Conservation (phyloP, 2,329 filamentous ascomycete genomes). For the Penicillium nordicum region DNA sequence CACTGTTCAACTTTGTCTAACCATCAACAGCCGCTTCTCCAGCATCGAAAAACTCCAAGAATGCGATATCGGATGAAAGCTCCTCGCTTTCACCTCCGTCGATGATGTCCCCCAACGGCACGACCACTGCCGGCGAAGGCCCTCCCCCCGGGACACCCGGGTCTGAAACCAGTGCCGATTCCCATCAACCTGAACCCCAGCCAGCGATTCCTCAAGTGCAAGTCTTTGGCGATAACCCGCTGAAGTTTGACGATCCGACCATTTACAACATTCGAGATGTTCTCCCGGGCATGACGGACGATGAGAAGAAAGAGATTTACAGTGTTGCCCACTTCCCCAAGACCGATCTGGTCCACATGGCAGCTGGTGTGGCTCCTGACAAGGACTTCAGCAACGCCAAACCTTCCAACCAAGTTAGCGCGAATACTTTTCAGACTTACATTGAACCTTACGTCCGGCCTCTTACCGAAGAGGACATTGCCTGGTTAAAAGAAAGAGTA, state of each 20-base stretch:
- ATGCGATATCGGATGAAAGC: slow-evolving; percentile 35
- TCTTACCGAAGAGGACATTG: slow-evolving; percentile 88
- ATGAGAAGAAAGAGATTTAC: slow-evolving; percentile 84
- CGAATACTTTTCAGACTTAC: slow-evolving; percentile 87
- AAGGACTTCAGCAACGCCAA: slow-evolving; percentile 95
- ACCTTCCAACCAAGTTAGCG: slow-evolving; percentile 88
- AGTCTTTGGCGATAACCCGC: slow-evolving; percentile 88
- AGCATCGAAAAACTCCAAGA: slow-evolving; percentile 39
- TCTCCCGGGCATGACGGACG: slow-evolving; percentile 70
- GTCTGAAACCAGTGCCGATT: slow-evolving; percentile 57
- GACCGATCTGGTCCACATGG: slow-evolving; percentile 76
- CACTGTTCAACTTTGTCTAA: slow-evolving; percentile 13
- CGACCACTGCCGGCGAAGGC: slow-evolving; percentile 54
- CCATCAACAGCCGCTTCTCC: slow-evolving; percentile 32
- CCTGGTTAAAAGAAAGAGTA: slow-evolving; percentile 79
- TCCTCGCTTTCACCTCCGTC: slow-evolving; percentile 42
- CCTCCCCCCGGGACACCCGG: slow-evolving; percentile 60
- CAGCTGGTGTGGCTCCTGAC: slow-evolving; percentile 84
- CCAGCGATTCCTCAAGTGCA: slow-evolving; percentile 69
- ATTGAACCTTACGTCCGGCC: slow-evolving; percentile 87
- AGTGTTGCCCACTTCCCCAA: slow-evolving; percentile 80
- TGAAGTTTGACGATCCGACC: slow-evolving; percentile 85
- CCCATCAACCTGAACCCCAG: slow-evolving; percentile 59
- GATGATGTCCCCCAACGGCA: slow-evolving; percentile 43
- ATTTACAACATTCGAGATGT: slow-evolving; percentile 86